Base-by-base conservation (phyloP, 1,284 basidiomycete species). In the Violaceomyces palustris region DNA sequence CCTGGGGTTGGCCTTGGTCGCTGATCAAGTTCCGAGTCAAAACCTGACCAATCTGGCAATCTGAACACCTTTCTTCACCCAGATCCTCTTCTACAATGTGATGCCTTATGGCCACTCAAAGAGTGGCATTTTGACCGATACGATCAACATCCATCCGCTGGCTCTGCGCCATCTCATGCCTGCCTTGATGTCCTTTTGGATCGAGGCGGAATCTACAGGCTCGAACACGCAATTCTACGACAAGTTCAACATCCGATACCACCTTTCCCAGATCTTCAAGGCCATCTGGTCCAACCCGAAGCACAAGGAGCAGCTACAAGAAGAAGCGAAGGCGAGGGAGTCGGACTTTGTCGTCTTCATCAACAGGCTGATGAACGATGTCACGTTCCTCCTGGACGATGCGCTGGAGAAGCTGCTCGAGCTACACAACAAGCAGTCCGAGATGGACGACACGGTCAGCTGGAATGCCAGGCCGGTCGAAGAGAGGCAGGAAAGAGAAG, bases 351-450 rank as follows among this genome's bases (percentile, higher is more conserved):
- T 97, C 50, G 85, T 87, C 42, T 98, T 99, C 74, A 83, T 91
- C 75, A 98, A 99, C 75, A 79, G 97, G 63, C 86, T 98, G 81
- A 96, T 98, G 80, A 97, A 96, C 79, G 94, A 99, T 69, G 91
- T 94, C 34, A 98, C 94, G 1, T 98, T 91, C 75, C 84, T 98
- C 50, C 84, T 99, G 78, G 93, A 98, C 72, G 94, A 99, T 69
- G 93, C 91, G 4, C 78, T 98, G 41, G 85, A 84, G 60, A 87
- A 92, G 64, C 79, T 99, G 38, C 79, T 83, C 6, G 88, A 92
- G 72, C 91, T 98, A 58, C 84, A 88, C 72, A 82, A 81, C 35
- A 84, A 96, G 42, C 86, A 96, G 73, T 76, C 77, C 0, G 85
- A 92, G 73, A 91, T 92, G 84, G 83, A 82, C 30, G 82, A 90